Conservation (phyloP, 768 basidiomycete species). For the Cytidiella melzeri region DNA sequence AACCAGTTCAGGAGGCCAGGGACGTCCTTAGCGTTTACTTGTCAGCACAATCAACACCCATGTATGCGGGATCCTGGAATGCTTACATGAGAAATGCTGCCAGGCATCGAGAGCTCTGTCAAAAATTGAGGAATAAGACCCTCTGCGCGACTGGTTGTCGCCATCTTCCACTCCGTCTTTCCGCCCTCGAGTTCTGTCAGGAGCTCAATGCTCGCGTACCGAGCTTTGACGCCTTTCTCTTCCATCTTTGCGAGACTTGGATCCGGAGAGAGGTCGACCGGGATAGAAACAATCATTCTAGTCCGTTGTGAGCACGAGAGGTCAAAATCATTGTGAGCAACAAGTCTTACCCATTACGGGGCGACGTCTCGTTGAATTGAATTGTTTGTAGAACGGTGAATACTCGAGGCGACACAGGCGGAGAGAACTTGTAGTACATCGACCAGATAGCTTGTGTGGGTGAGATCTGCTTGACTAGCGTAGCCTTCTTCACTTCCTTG, state of each 20-base stretch:
- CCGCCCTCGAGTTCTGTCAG: conserved; percentile 57
- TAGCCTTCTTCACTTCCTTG: conserved; percentile 55
- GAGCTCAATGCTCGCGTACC: conserved; percentile 66
- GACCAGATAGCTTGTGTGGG: conserved; percentile 65
- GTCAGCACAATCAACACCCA: not conserved
- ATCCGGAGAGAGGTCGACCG: conserved; percentile 58
- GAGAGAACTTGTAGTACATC: conserved; percentile 63
- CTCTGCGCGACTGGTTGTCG: conserved; percentile 66
- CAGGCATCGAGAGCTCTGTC: conserved; percentile 52
- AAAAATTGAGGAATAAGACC: conserved; percentile 64
- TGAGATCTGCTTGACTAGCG: conserved; percentile 56
- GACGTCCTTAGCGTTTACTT: conserved; percentile 3
- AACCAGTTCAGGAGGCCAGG: conserved; percentile 10
- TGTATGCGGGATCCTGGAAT: not conserved
- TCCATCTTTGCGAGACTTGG: conserved; percentile 55
- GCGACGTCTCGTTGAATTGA: conserved; percentile 41
- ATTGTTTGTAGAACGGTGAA: conserved; percentile 72
- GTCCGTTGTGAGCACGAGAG: too few relatives aligned
- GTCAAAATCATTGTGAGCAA: too few relatives aligned
- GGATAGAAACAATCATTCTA: conserved; percentile 49
- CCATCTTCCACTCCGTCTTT: conserved; percentile 74
- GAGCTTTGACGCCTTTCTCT: conserved; percentile 57
- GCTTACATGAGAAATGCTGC: conserved; percentile 57
- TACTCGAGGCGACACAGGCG: conserved; percentile 65
- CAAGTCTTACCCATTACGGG: conserved; percentile 53